A percentile compares a stretch with the other conserved stretches of the same genome.
These are phyloP conservation scores for Tricholomella constricta DNA, from an alignment of 768 basidiomycete species.

Conservation along the genomic window DNA sequence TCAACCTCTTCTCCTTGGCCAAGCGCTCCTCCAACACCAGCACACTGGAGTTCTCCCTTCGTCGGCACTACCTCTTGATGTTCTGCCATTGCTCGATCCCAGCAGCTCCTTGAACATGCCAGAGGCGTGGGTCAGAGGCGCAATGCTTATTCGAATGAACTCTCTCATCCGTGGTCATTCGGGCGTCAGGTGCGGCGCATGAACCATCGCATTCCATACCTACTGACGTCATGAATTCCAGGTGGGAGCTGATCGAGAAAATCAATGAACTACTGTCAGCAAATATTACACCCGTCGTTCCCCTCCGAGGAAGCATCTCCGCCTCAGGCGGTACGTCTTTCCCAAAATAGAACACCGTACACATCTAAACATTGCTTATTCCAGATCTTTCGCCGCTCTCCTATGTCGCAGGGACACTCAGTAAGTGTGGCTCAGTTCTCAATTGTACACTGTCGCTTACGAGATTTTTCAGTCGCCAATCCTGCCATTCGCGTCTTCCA, in stretches of 20 bases:
- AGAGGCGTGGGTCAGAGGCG: slow-evolving; percentile 82
- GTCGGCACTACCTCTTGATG: slow-evolving; percentile 43
- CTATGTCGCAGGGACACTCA: slow-evolving; percentile 70
- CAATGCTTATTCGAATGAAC: slow-evolving; percentile 80
- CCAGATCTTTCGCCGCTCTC: slow-evolving; percentile 54
- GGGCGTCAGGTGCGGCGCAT: slow-evolving; percentile 53
- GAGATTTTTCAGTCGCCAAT: slow-evolving; percentile 24
- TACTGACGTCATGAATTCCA: slow-evolving; percentile 12
- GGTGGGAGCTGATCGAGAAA: slow-evolving; percentile 74
- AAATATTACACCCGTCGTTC: slow-evolving; percentile 75
- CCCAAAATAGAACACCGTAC: background rate
- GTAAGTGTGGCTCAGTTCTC: slow-evolving; percentile 23
- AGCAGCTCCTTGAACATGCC: slow-evolving; percentile 74
- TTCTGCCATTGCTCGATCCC: slow-evolving; percentile 70
- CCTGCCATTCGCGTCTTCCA: slow-evolving; percentile 44
- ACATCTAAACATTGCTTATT: no score
- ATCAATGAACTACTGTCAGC: slow-evolving; percentile 63
- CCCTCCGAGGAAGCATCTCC: slow-evolving; percentile 75
- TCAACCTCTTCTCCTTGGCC: slow-evolving; percentile 60
- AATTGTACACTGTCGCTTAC: background rate
- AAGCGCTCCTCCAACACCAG: slow-evolving; percentile 74
- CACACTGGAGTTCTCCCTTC: slow-evolving; percentile 68
- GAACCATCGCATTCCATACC: background rate
- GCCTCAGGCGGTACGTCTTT: slow-evolving; percentile 65
- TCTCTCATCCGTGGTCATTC: slow-evolving; percentile 82